Evolutionary conservation across 1,284 basidiomycete species (phyloP).

Genomic region (Pisolithus thermaeus): DNA sequence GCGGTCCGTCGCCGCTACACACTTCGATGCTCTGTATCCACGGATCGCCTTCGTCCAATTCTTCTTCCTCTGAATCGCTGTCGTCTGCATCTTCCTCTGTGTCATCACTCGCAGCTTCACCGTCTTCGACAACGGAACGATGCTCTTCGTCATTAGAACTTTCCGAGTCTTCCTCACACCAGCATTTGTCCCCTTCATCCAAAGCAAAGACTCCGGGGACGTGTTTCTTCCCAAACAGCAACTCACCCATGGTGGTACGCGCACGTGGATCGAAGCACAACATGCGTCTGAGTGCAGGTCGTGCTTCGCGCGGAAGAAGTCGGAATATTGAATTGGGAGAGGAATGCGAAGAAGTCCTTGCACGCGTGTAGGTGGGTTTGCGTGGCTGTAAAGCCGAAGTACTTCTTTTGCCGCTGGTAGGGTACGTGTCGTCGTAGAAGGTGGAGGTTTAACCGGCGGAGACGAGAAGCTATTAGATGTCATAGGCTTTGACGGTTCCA

Average conservation of each 20-base stretch:
- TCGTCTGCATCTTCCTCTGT: slow-evolving; percentile 7
- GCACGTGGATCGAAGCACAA: slow-evolving; percentile 84
- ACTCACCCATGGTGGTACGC: slow-evolving; percentile 90
- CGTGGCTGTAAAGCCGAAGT: slow-evolving; percentile 5
- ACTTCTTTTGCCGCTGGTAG: neutral
- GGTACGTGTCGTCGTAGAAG: neutral
- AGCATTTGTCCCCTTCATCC: slow-evolving; percentile 26
- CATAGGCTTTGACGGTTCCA: neutral
- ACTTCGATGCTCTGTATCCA: slow-evolving; percentile 74
- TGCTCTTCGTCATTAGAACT: neutral
- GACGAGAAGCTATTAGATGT: neutral
- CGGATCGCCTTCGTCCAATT: slow-evolving; percentile 69
- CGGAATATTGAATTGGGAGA: slow-evolving; percentile 94
- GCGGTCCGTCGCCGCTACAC: slow-evolving; percentile 53
- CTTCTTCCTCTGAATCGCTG: slow-evolving; percentile 32
- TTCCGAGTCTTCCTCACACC: slow-evolving; percentile 62
- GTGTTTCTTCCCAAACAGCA: slow-evolving; percentile 78
- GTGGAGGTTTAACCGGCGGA: neutral
- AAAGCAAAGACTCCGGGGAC: slow-evolving; percentile 59
- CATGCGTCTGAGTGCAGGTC: slow-evolving; percentile 89
- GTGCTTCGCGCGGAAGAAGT: slow-evolving; percentile 89
- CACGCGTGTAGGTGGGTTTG: slow-evolving; percentile 34
- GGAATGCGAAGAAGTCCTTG: slow-evolving; percentile 66
- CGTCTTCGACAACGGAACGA: slow-evolving; percentile 14
- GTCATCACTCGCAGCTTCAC: slow-evolving; percentile 2